A percentile compares a stretch with the other conserved stretches of the same genome.
Conservation (phyloP, 2,329 filamentous ascomycete genomes). For the Penicillium vulpinum region DNA sequence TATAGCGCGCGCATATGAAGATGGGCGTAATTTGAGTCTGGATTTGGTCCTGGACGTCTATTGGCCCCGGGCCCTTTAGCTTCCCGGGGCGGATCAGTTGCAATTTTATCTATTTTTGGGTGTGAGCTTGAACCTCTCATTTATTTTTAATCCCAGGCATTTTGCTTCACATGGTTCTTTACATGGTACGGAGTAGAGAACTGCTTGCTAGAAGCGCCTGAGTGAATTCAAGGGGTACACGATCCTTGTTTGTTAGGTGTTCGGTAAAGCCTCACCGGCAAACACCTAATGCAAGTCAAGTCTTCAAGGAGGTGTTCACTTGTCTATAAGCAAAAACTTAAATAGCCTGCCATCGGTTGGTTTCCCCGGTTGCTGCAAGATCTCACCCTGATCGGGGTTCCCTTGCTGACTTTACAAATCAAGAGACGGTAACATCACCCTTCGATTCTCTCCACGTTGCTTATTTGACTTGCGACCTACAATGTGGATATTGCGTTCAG, state of each 20-base stretch:
- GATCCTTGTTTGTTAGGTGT: background rate
- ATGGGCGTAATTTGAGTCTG: constrained; percentile 6
- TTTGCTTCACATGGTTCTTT: background rate
- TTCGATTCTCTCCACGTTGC: constrained; percentile 6
- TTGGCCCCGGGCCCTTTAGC: constrained; percentile 6
- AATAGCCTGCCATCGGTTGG: background rate
- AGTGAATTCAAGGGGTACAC: background rate
- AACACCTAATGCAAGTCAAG: constrained; percentile 7
- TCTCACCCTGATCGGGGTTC: constrained; percentile 4
- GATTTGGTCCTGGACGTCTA: background rate
- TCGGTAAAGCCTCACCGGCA: background rate
- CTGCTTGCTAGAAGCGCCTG: background rate
- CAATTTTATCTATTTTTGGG: constrained; percentile 9
- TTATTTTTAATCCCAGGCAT: background rate
- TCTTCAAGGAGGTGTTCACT: constrained; percentile 2
- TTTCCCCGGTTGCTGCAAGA: constrained; percentile 16
- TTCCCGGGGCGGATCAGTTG: constrained; percentile 1
- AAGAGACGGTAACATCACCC: background rate
- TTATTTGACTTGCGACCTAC: constrained; percentile 1
- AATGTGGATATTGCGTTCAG: background rate
- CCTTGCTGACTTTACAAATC: constrained; percentile 16
- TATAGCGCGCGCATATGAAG: constrained; percentile 13
- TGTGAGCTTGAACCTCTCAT: background rate
- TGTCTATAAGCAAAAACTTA: constrained; percentile 8
- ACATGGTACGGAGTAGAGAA: too few relatives aligned